A percentile compares a stretch with the other conserved stretches of the same genome.
phyloP scores from a whole-genome alignment of 306 rosid genomes.

The Prinsepia uniflora region DNA sequence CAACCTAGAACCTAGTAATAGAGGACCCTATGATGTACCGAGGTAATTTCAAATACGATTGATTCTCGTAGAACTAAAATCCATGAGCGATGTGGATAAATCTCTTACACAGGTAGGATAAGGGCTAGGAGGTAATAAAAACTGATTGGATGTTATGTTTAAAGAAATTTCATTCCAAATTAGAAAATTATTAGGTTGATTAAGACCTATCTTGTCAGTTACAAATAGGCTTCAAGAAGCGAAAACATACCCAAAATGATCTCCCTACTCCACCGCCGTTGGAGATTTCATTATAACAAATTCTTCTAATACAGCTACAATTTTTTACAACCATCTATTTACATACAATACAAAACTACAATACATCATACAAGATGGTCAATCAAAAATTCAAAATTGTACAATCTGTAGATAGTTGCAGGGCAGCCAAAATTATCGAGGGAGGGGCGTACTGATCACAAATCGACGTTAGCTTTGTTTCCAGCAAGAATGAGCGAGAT shows the following conservation, averaged over 20 bases:
- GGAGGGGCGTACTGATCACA: conserved; percentile 16
- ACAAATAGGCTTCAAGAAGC: not conserved
- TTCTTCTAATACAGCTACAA: not conserved
- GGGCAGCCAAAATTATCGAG: not conserved
- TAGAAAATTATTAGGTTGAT: too few relatives aligned
- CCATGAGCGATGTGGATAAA: too few relatives aligned
- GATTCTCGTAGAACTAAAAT: too few relatives aligned
- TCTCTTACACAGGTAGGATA: too few relatives aligned
- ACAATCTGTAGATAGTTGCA: conserved; percentile 17
- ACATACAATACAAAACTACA: not conserved
- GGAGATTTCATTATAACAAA: not conserved
- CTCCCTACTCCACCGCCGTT: not conserved
- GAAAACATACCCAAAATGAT: not conserved
- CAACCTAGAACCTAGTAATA: too few relatives aligned
- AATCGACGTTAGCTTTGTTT: conserved; percentile 82
- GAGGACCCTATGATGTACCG: too few relatives aligned
- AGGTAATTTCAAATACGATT: too few relatives aligned
- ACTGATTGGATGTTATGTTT: too few relatives aligned
- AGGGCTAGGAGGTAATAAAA: too few relatives aligned
- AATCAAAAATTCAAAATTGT: conserved; percentile 13
- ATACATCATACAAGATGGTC: conserved; percentile 10
- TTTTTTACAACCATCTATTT: conserved; percentile 17
- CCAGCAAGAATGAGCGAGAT: conserved; percentile 96
- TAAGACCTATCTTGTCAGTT: not conserved
- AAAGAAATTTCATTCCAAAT: too few relatives aligned